Conservation (phyloP, 371 early-diverging fungal genomes). For the Mucor mucedo region DNA sequence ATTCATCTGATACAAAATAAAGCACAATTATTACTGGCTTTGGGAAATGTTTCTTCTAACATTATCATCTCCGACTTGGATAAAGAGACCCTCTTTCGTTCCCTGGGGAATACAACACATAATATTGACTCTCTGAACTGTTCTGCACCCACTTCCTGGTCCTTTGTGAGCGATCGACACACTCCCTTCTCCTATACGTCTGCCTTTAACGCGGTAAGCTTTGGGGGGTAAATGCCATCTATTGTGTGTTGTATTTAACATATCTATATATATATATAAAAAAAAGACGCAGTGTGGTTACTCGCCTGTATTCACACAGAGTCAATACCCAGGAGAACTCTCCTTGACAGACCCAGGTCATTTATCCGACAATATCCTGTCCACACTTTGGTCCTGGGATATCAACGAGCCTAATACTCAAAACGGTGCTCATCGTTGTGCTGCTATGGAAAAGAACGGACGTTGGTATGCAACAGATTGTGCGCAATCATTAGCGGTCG, state of each 20-base stretch:
- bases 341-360: slow-evolving; percentile 18
- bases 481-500: slow-evolving; percentile 26
- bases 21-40: slow-evolving; percentile 39
- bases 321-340: slow-evolving; percentile 23
- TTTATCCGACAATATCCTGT: slow-evolving; percentile 34
- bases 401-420: slow-evolving; percentile 30
- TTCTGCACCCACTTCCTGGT: neutral
- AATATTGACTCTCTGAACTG: neutral
- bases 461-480: slow-evolving; percentile 44
- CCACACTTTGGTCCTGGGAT: slow-evolving; percentile 55
- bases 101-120: slow-evolving; percentile 1
- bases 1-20: slow-evolving; percentile 30
- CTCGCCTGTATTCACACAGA: slow-evolving; percentile 38
- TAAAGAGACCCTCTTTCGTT: slow-evolving; percentile 28
- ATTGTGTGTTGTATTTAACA: no score
- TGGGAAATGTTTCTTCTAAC: slow-evolving; percentile 25
- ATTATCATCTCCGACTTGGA: slow-evolving; percentile 21
- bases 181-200: neutral
- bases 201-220: slow-evolving; percentile 21
- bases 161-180: slow-evolving; percentile 4
- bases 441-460: slow-evolving; percentile 32
- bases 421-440: neutral
- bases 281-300: slow-evolving; percentile 41
- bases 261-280: no score
- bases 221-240: neutral